A percentile compares a stretch with the other conserved stretches of the same genome.
These are phyloP conservation scores for Wickerhamiella lipophila DNA, from an alignment of 805 yeast species.

Conservation along the genomic window DNA sequence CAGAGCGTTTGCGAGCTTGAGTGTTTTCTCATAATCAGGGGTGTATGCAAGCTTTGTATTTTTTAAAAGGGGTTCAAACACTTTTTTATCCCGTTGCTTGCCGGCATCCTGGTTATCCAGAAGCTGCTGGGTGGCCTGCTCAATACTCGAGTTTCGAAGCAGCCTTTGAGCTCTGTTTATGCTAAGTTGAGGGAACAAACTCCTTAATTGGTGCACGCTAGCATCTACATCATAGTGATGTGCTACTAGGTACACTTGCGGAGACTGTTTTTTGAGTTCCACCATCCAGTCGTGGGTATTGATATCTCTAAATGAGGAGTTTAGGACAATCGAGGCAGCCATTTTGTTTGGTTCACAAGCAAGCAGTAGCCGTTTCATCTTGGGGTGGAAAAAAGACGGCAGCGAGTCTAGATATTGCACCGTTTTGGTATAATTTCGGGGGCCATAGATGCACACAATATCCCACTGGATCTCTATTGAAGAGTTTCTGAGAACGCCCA, in stretches of 20 bases:
- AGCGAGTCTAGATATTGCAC: constrained; percentile 3
- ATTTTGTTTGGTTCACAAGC: constrained; percentile 1
- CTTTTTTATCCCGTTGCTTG: not conserved
- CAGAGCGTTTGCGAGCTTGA: constrained; percentile 3
- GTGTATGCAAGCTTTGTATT: not conserved
- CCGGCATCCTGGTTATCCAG: constrained; percentile 5
- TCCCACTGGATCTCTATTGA: constrained; percentile 8
- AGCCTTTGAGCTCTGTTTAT: not conserved
- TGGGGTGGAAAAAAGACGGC: constrained; percentile 7
- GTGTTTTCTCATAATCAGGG: constrained; percentile 1
- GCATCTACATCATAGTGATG: not conserved
- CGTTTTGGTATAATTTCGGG: not conserved
- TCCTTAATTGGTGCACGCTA: not conserved
- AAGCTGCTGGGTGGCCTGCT: constrained; percentile 5
- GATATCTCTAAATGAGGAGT: constrained; percentile 1
- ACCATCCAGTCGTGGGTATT: constrained; percentile 1
- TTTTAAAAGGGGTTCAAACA: not conserved
- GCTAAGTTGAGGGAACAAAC: constrained; percentile 8
- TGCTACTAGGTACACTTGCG: not conserved
- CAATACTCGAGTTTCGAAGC: not conserved
- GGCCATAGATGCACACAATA: constrained; percentile 4
- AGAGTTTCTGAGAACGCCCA: constrained; percentile 4
- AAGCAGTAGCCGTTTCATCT: constrained; percentile 3
- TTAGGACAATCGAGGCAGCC: constrained; percentile 1
- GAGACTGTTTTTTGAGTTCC: not conserved